phyloP scores from a whole-genome alignment of 768 basidiomycete species.

The Tylopilus plumbeoviolaceoides region DNA sequence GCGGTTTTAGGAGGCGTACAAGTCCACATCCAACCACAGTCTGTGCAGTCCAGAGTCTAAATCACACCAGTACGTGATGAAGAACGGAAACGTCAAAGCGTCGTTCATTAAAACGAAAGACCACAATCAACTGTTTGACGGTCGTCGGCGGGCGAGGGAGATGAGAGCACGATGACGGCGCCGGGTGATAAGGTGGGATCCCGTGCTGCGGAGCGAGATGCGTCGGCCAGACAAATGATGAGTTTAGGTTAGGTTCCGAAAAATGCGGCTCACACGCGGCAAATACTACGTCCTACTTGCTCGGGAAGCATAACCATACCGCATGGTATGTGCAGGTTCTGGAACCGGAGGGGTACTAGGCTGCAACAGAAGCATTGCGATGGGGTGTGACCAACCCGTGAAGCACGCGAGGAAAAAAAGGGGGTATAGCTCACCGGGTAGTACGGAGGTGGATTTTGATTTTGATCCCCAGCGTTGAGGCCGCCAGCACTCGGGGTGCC shows the following conservation, averaged over 20 bases:
- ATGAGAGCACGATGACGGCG: background rate
- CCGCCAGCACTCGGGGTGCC: background rate
- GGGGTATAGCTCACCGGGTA: constrained; percentile 18
- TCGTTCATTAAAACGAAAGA: background rate
- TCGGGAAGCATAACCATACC: background rate
- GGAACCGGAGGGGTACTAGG: constrained; percentile 1
- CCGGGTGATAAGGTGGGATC: constrained; percentile 12
- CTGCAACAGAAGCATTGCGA: background rate
- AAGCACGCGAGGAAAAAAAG: background rate
- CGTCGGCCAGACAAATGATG: background rate
- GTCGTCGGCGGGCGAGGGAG: background rate
- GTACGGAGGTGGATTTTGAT: constrained; percentile 24
- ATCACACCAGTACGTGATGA: background rate
- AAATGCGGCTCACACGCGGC: background rate
- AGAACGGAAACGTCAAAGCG: background rate
- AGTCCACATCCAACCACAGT: background rate
- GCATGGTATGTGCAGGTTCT: constrained; percentile 4
- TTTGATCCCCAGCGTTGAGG: background rate
- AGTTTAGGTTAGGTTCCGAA: constrained; percentile 1
- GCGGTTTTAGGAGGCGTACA: background rate
- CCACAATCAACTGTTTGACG: background rate
- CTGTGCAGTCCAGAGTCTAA: background rate
- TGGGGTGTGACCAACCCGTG: background rate
- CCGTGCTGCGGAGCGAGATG: background rate
- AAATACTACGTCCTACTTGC: background rate